Percentiles rank a stretch among this genome's conserved stretches.
These are phyloP conservation scores for Fusarium aywerte DNA, from an alignment of 2,329 filamentous ascomycete species.

Conservation along the genomic window DNA sequence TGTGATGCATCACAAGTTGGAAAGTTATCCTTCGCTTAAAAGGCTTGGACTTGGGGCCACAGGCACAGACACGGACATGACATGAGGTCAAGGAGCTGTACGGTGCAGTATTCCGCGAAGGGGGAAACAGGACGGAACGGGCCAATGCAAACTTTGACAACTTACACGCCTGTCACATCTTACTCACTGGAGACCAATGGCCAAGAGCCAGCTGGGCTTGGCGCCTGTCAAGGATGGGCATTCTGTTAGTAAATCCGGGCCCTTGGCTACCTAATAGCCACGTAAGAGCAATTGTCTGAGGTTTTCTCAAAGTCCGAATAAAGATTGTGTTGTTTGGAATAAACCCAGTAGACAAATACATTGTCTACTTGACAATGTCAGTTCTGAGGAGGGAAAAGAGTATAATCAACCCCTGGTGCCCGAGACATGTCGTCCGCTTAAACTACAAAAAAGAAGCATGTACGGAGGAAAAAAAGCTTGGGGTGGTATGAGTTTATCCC, in stretches of 20 bases:
- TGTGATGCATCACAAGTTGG: conserved; percentile 41
- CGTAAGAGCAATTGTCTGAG: conserved; percentile 39
- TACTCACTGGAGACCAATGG: conserved; percentile 13
- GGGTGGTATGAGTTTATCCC: conserved; percentile 39
- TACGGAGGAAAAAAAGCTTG: conserved; percentile 25
- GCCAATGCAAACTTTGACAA: conserved; percentile 34
- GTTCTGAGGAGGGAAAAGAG: conserved; percentile 4
- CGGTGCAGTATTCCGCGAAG: conserved; percentile 8
- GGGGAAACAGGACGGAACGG: background rate
- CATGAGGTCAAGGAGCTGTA: conserved; percentile 2
- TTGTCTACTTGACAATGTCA: background rate
- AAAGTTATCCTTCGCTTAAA: conserved; percentile 30
- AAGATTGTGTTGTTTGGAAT: background rate
- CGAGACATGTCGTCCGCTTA: conserved; percentile 18
- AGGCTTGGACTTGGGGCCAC: conserved; percentile 4
- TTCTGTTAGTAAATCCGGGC: conserved; percentile 43
- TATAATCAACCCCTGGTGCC: conserved; percentile 7
- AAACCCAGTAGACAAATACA: background rate
- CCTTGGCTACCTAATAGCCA: conserved; percentile 41
- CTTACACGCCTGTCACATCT: conserved; percentile 26
- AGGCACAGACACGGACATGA: background rate
- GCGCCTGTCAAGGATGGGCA: conserved; percentile 35
- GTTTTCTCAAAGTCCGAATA: conserved; percentile 12
- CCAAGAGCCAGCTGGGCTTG: conserved; percentile 27
- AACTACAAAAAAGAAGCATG: conserved; percentile 21